These are phyloP conservation scores for Leccinum pseudoinsigne DNA, from an alignment of 1,284 basidiomycete species.

Conservation along the genomic window DNA sequence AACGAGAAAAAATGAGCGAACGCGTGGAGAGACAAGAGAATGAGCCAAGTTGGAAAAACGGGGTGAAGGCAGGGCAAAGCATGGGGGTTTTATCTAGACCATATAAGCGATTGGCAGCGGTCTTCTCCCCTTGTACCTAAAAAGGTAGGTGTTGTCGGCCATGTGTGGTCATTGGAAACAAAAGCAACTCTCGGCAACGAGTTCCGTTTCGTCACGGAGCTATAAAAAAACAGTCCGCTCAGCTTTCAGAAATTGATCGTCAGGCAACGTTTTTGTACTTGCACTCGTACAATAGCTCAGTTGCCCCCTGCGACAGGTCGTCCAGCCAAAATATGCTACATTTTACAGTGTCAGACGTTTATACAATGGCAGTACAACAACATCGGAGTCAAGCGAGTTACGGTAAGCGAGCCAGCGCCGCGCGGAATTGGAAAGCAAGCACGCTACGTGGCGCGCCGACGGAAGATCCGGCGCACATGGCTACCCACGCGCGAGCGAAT, in stretches of 20 bases:
- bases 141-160: constrained; percentile 31
- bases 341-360: background rate
- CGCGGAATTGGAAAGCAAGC: background rate
- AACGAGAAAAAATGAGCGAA: background rate
- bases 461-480: constrained; percentile 32
- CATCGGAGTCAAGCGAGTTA: constrained; percentile 6
- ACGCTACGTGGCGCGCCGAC: constrained; percentile 2
- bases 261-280: background rate
- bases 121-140: constrained; percentile 26
- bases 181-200: constrained; percentile 16
- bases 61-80: background rate
- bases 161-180: constrained; percentile 23
- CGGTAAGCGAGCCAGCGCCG: constrained; percentile 21
- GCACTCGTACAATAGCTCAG: constrained; percentile 15
- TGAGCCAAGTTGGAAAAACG: constrained; percentile 10
- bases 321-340: background rate
- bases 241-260: constrained; percentile 1
- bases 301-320: constrained; percentile 9
- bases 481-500: constrained; percentile 25
- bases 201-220: constrained; percentile 8
- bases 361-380: constrained; percentile 1
- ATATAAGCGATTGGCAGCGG: constrained; percentile 10
- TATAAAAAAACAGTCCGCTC: background rate
- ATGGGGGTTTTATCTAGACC: constrained; percentile 17
- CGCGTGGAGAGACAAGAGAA: background rate